Evolutionary conservation across 2,329 filamentous ascomycete species (phyloP), one percentile per base, ranked within the genome.

Genomic region (Dichotomopilus funicola): DNA sequence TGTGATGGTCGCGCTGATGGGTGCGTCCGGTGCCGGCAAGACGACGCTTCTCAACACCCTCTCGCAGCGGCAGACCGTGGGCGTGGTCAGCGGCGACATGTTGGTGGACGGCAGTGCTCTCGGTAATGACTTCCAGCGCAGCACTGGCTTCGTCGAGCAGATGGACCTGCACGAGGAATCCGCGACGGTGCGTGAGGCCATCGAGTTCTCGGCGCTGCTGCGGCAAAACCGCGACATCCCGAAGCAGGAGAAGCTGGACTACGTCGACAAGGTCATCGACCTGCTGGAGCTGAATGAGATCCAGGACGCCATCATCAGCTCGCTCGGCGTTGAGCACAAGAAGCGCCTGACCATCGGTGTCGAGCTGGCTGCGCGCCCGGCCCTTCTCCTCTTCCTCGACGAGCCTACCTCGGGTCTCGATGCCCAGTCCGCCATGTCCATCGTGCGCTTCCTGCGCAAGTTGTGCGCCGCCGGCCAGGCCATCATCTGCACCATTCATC

Each of bases 1-100:
- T 13, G 72, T 87, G 13, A 85, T 95, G 80, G 83, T 89, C 44
- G 89, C 89, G 0, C 74, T 95, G 1, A 89, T 94, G 77, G 90
- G 90, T 53, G 87, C 87, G 1, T 89, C 83, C 4, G 88, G 88
- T 44, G 89, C 90, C 7, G 90, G 89, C 10, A 95, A 95, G 72
- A 91, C 88, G 0, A 94, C 89, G 0, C 73, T 95, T 0, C 76
- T 95, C 13, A 91, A 94, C 68, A 89, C 87, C 0, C 67, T 82
- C 0, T 84, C 88, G 0, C 87, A 91, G 65, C 81, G 89, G 2
- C 85, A 90, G 67, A 34, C 61, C 33, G 56, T 62, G 9, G 87
- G 87, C 66, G 81, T 88, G 27, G 83, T 90, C 36, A 77, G 76
- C 7, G 87, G 88, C 54, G 81, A 86, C 59, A 87, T 89, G 77